phyloP scores from a whole-genome alignment of 2,329 filamentous ascomycete genomes.

The Colletotrichum shisoi region DNA sequence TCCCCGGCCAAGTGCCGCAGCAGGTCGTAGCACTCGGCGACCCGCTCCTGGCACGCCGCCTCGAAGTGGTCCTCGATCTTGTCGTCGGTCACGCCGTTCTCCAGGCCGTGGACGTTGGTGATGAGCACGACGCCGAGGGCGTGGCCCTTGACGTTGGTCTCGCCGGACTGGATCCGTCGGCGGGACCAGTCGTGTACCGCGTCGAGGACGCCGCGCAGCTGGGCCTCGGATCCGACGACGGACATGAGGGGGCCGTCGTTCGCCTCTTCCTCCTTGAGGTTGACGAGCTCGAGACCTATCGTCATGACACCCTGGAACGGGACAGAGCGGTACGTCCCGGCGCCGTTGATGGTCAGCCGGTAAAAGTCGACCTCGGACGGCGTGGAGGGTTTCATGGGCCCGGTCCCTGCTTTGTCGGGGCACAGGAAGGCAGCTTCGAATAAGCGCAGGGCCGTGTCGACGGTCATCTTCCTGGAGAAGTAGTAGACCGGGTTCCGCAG shows the following conservation, averaged over 20 bases:
- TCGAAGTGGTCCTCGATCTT: constrained; percentile 48
- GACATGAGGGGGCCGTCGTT: constrained; percentile 46
- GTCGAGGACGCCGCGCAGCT: constrained; percentile 47
- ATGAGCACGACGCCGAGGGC: constrained; percentile 48
- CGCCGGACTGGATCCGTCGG: constrained; percentile 51
- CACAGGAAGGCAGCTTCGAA: constrained; percentile 42
- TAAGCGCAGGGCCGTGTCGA: constrained; percentile 50
- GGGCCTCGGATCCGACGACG: constrained; percentile 47
- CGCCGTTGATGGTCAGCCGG: constrained; percentile 52
- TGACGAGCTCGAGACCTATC: constrained; percentile 57
- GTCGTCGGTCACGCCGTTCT: constrained; percentile 43
- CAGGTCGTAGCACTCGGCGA: constrained; percentile 46
- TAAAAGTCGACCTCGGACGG: constrained; percentile 46
- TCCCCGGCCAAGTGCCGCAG: constrained; percentile 48
- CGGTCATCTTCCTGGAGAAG: constrained; percentile 61
- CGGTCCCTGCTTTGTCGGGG: constrained; percentile 37
- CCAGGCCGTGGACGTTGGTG: constrained; percentile 50
- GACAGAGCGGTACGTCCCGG: constrained; percentile 55
- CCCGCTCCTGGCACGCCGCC: constrained; percentile 42
- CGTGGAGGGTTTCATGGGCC: constrained; percentile 4
- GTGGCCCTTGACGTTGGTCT: constrained; percentile 55
- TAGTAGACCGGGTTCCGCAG: constrained; percentile 58
- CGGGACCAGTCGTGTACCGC: constrained; percentile 47
- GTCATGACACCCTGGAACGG: constrained; percentile 53
- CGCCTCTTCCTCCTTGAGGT: constrained; percentile 54